Evolutionary conservation across 2,329 filamentous ascomycete species (phyloP).

Genomic region (Pseudogymnoascus sp.): DNA sequence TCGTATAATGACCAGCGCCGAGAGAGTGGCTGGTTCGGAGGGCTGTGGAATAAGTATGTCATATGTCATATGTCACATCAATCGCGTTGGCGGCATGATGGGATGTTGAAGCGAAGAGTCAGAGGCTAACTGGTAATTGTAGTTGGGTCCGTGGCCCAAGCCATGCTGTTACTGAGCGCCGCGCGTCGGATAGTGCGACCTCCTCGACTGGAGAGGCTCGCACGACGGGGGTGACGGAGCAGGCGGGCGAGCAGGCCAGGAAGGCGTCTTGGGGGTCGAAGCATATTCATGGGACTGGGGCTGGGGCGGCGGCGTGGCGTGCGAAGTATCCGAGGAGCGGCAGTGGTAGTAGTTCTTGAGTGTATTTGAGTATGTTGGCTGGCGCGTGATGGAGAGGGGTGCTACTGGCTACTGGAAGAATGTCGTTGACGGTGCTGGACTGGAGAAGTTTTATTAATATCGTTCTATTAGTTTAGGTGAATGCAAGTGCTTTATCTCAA

Average conservation of each 20-base stretch:
- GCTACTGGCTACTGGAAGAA: not conserved
- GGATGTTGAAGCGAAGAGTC: not conserved
- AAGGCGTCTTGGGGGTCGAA: not conserved
- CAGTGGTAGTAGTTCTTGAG: not conserved
- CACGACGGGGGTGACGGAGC: not conserved
- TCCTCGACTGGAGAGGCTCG: not conserved
- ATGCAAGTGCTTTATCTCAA: not conserved
- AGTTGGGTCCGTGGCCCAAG: not conserved
- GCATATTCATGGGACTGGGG: constrained; percentile 1
- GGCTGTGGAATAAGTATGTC: constrained; percentile 33
- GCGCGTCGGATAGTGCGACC: not conserved
- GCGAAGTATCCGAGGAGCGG: not conserved
- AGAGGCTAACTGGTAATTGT: not conserved
- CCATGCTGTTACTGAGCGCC: not conserved
- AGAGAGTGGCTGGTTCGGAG: constrained; percentile 22
- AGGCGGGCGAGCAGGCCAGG: not conserved
- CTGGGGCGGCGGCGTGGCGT: not conserved
- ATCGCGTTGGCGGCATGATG: not conserved
- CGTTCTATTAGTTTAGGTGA: not conserved
- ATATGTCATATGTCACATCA: constrained; percentile 17
- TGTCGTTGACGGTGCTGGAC: not conserved
- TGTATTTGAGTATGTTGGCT: not conserved
- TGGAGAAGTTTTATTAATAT: not conserved
- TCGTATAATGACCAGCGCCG: constrained; percentile 5
- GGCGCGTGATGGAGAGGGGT: not conserved